Evolutionary conservation across 805 yeast genomes (phyloP).

Genomic region (Spathaspora gorwiae): DNA sequence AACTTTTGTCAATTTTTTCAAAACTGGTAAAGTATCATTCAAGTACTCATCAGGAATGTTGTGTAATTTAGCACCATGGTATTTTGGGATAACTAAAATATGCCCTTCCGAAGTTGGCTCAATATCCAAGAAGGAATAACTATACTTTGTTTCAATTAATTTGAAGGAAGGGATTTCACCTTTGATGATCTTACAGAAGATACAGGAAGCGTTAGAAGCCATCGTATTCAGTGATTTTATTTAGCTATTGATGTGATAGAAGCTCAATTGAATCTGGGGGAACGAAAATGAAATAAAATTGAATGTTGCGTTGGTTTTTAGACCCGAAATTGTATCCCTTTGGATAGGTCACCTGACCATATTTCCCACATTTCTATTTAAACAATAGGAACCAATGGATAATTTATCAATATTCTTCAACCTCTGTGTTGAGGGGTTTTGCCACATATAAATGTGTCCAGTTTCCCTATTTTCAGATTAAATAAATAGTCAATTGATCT

Average conservation of each 20-base stretch:
- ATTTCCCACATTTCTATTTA: too few species aligned
- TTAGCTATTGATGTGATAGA: not conserved
- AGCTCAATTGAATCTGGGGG: not conserved
- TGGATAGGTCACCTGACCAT: too few species aligned
- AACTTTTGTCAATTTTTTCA: slow-evolving; percentile 77
- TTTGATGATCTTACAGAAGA: slow-evolving; percentile 91
- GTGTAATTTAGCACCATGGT: slow-evolving; percentile 90
- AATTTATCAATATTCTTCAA: too few species aligned
- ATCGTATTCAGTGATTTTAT: slow-evolving; percentile 6
- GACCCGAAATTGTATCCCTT: too few species aligned
- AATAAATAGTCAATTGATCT: too few species aligned
- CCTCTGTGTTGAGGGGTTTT: too few species aligned
- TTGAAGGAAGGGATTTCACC: slow-evolving; percentile 95
- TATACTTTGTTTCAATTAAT: slow-evolving; percentile 74
- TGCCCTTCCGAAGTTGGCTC: slow-evolving; percentile 91
- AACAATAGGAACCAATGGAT: too few species aligned
- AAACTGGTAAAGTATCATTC: slow-evolving; percentile 80
- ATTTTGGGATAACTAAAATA: slow-evolving; percentile 84
- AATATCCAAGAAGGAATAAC: slow-evolving; percentile 86
- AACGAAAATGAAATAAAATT: not conserved
- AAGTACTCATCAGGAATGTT: slow-evolving; percentile 88
- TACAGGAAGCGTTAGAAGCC: slow-evolving; percentile 58
- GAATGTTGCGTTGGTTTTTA: too few species aligned
- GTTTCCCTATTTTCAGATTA: too few species aligned
- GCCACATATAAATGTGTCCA: too few species aligned